These are phyloP conservation scores for Epithele typhae DNA, from an alignment of 768 basidiomycete genomes.

Conservation along the genomic window DNA sequence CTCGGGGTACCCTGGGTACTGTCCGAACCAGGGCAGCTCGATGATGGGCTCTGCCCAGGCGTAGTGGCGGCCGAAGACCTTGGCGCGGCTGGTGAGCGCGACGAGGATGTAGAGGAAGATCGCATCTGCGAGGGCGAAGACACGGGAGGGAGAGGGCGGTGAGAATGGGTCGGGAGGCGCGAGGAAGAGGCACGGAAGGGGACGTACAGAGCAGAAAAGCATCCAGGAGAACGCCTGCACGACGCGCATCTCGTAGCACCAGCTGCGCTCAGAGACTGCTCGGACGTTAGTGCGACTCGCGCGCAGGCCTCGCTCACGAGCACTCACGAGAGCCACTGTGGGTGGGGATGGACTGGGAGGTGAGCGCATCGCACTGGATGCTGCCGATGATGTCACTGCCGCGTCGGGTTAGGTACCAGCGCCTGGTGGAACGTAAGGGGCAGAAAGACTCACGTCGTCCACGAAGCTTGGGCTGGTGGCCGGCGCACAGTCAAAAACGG, in stretches of 20 bases:
- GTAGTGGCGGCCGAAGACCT: conserved; percentile 45
- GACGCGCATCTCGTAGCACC: conserved; percentile 78
- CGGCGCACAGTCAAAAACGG: neutral
- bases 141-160: neutral
- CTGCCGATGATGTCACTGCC: conserved; percentile 65
- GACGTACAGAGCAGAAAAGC: conserved; percentile 51
- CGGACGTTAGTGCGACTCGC: conserved; percentile 1
- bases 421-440: too few species aligned
- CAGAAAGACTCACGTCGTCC: conserved; percentile 52
- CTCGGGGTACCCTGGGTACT: conserved; percentile 54
- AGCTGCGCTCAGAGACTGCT: conserved; percentile 51
- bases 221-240: conserved; percentile 79
- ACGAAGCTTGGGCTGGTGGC: conserved; percentile 62
- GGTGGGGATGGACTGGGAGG: conserved; percentile 38
- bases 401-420: neutral
- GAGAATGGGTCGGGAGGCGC: neutral
- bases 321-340: conserved; percentile 51
- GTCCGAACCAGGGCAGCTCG: conserved; percentile 77
- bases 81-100: conserved; percentile 50
- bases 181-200: conserved; percentile 1
- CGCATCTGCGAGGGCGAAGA: conserved; percentile 26
- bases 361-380: conserved; percentile 26
- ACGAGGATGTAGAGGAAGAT: conserved; percentile 54
- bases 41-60: conserved; percentile 55
- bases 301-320: too few species aligned